A percentile compares a stretch with the other conserved stretches of the same genome.
These are phyloP conservation scores for Medicago lupulina DNA, from an alignment of 306 rosid genomes.

Conservation along the genomic window DNA sequence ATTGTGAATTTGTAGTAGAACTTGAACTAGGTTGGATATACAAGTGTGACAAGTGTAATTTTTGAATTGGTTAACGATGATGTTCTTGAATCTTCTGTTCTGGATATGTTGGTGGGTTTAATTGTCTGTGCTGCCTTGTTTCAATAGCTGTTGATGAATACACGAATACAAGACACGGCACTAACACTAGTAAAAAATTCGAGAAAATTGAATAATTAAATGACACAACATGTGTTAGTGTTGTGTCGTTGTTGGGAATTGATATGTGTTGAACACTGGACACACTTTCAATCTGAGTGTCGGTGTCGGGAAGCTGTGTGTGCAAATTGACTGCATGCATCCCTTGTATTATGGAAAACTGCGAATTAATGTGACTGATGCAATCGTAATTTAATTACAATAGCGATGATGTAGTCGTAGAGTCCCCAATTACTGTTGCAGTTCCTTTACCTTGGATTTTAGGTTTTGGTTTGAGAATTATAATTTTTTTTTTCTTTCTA, in stretches of 20 bases:
- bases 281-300: too few species aligned
- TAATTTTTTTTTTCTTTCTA: too few species aligned
- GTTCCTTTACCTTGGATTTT: slow-evolving; percentile 5
- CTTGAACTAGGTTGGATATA: slow-evolving; percentile 15
- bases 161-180: too few species aligned
- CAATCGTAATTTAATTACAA: neutral
- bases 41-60: neutral
- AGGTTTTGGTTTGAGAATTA: slow-evolving; percentile 3
- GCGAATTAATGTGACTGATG: neutral
- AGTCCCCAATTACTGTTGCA: neutral
- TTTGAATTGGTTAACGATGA: slow-evolving; percentile 2
- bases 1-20: slow-evolving; percentile 23
- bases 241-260: too few species aligned
- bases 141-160: neutral
- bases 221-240: too few species aligned
- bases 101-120: slow-evolving; percentile 14
- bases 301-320: neutral
- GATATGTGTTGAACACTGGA: too few species aligned
- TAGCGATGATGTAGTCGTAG: neutral
- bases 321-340: slow-evolving; percentile 6
- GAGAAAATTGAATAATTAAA: too few species aligned
- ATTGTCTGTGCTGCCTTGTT: slow-evolving; percentile 10
- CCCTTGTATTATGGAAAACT: neutral
- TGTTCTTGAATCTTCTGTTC: neutral
- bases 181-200: too few species aligned